These are phyloP conservation scores for Phymatotrichopsis omnivora DNA, from an alignment of 2,329 filamentous ascomycete genomes.

Conservation along the genomic window DNA sequence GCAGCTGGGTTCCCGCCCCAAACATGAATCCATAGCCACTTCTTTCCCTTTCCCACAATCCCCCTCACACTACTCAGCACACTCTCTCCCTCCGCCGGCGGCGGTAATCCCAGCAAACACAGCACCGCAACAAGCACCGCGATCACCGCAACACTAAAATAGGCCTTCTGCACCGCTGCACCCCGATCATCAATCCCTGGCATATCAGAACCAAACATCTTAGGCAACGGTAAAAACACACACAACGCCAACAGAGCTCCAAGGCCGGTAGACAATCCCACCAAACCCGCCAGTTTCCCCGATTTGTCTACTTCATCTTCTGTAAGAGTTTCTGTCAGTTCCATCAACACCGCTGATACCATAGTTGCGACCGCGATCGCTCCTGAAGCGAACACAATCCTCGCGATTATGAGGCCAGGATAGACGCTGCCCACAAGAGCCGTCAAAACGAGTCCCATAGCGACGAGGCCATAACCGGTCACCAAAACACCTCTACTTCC, in stretches of 20 bases:
- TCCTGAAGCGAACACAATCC: slow-evolving; percentile 80
- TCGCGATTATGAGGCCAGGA: slow-evolving; percentile 72
- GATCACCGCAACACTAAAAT: slow-evolving; percentile 71
- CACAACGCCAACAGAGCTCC: slow-evolving; percentile 76
- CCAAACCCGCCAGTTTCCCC: slow-evolving; percentile 64
- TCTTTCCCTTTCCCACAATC: slow-evolving; percentile 1
- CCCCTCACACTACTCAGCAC: not conserved
- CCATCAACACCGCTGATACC: slow-evolving; percentile 89
- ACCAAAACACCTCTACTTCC: slow-evolving; percentile 49
- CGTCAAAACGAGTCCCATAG: slow-evolving; percentile 63
- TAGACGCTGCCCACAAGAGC: slow-evolving; percentile 83
- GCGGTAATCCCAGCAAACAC: slow-evolving; percentile 65
- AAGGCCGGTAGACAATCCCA: slow-evolving; percentile 85
- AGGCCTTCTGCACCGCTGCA: slow-evolving; percentile 69
- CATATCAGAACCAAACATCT: slow-evolving; percentile 60
- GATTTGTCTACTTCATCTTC: slow-evolving; percentile 26
- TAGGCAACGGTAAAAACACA: slow-evolving; percentile 78
- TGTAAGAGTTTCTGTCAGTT: slow-evolving; percentile 41
- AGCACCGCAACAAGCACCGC: slow-evolving; percentile 61
- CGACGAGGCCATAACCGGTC: slow-evolving; percentile 72
- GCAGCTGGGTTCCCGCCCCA: slow-evolving; percentile 21
- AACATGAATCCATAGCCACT: slow-evolving; percentile 21
- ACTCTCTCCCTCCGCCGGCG: slow-evolving; percentile 39
- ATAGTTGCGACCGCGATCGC: slow-evolving; percentile 90
- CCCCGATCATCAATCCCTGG: slow-evolving; percentile 62